Percentiles rank a stretch among this genome's conserved stretches.
phyloP scores from a whole-genome alignment of 2,329 filamentous ascomycete genomes.

The Hypoxylon sp. region DNA sequence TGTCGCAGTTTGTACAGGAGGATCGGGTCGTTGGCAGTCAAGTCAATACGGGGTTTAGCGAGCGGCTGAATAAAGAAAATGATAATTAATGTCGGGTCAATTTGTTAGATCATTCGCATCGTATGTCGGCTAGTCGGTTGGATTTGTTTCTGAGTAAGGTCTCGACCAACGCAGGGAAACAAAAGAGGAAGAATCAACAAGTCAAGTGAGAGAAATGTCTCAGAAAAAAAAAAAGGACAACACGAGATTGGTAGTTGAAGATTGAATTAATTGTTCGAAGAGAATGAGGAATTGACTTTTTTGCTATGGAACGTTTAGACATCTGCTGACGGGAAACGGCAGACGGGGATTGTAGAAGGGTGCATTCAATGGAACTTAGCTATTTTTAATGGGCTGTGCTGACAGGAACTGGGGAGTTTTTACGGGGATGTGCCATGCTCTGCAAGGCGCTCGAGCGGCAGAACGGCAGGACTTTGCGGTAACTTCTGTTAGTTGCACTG shows the following conservation, averaged over 20 bases:
- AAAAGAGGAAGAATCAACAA: constrained; percentile 7
- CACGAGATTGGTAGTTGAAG: constrained; percentile 2
- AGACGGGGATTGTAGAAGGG: constrained; percentile 1
- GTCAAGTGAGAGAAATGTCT: constrained; percentile 15
- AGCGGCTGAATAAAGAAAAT: constrained; percentile 27
- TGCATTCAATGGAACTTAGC: constrained; percentile 16
- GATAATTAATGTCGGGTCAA: too few relatives aligned
- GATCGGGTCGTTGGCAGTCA: constrained; percentile 9
- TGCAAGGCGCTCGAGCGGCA: constrained; percentile 2
- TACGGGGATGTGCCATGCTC: constrained; percentile 22
- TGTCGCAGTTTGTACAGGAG: constrained; percentile 15
- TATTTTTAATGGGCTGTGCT: constrained; percentile 31
- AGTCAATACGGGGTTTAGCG: constrained; percentile 13
- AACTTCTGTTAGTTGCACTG: constrained; percentile 28
- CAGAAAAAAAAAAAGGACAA: constrained; percentile 1
- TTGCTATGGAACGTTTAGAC: constrained; percentile 7
- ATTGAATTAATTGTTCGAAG: constrained; percentile 12
- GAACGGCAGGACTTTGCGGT: constrained; percentile 17
- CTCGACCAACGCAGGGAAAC: too few relatives aligned
- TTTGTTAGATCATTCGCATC: constrained; percentile 18
- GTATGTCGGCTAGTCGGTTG: constrained; percentile 13
- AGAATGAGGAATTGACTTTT: constrained; percentile 23
- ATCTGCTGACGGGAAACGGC: constrained; percentile 19
- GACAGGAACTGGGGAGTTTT: constrained; percentile 16
- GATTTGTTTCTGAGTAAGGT: constrained; percentile 4